Percentiles rank a stretch among this genome's conserved stretches.
phyloP scores from a whole-genome alignment of 345 rosid species.

The Litchi chinensis region DNA sequence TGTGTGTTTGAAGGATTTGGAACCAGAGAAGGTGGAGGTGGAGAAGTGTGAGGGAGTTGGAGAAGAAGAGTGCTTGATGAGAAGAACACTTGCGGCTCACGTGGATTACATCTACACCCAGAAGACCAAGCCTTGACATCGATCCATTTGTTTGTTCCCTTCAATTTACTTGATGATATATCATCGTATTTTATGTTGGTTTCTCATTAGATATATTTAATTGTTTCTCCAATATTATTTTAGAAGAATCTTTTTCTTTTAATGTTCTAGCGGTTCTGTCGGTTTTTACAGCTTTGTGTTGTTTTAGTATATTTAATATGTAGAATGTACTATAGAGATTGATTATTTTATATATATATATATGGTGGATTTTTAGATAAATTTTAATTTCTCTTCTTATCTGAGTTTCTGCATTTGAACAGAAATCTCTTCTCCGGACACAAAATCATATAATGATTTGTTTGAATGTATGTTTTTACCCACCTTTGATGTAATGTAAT shows the following conservation, averaged over 20 bases:
- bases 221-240: neutral
- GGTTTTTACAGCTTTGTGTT: neutral
- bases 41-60: slow-evolving; percentile 32
- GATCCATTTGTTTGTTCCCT: neutral
- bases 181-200: neutral
- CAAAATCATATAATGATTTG: no score
- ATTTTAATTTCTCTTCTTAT: neutral
- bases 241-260: neutral
- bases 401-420: neutral
- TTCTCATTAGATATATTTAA: neutral
- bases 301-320: neutral
- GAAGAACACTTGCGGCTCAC: slow-evolving; percentile 41
- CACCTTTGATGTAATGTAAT: neutral
- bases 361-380: neutral
- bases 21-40: slow-evolving; percentile 10
- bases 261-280: neutral
- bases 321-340: neutral
- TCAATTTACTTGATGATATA: neutral
- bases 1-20: slow-evolving; percentile 9
- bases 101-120: slow-evolving; percentile 41
- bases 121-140: slow-evolving; percentile 19
- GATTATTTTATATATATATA: neutral
- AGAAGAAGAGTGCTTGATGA: slow-evolving; percentile 43
- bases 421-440: no score
- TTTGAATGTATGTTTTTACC: neutral